Evolutionary conservation across 495 filamentous ascomycete species (phyloP), one percentile per base, ranked within the genome.

Genomic region (Astrothelium macrocarpum): DNA sequence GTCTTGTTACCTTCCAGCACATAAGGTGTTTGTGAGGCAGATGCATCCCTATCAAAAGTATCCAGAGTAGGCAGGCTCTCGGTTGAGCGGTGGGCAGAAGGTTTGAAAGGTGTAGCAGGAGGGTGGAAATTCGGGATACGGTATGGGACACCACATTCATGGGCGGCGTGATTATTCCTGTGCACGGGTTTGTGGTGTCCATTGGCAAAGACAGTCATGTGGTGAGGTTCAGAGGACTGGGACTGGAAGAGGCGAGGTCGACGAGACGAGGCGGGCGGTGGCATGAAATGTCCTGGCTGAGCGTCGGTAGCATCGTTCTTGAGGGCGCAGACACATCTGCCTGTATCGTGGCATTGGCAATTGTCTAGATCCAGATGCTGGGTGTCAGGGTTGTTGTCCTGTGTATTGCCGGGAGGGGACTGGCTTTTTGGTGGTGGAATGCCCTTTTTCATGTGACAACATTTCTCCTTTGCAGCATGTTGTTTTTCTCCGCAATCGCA

Each of bases 401-500:
- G 59, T 20, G 49, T 10, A 29, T 16, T 26, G 5, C 20, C 25
- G 7, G 49, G 25, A 56, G 49, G 49, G 7, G 49, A 56, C 10
- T 28, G 49, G 49, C 49, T 56, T 16, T 56, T 56, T 29, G 49
- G 23, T 10, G 49, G 23, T 10, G 49, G 49, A 62, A 78, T 66
- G 72, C 78, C 64, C 62, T 71, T 71, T 31, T 68, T 67, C 25
- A 70, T 60, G 70, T 90, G 85, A 67, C 81, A 78, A 77, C 88
- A 90, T 74, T 80, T 73, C 59, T 80, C 78, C 72, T 84, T 81
- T 58, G 72, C 74, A 81, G 90, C 80, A 43, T 80, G 85, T 71
- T 79, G 82, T 84, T 93, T 95, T 76, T 94, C 91, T 74, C 91
- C 92, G 78, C 94, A 99, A 75, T 97, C 93, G 81, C 94, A 99